A percentile compares a stretch with the other conserved stretches of the same genome.
phyloP scores from a whole-genome alignment of 208 protist species.

The Vickermania spadyakhi region DNA sequence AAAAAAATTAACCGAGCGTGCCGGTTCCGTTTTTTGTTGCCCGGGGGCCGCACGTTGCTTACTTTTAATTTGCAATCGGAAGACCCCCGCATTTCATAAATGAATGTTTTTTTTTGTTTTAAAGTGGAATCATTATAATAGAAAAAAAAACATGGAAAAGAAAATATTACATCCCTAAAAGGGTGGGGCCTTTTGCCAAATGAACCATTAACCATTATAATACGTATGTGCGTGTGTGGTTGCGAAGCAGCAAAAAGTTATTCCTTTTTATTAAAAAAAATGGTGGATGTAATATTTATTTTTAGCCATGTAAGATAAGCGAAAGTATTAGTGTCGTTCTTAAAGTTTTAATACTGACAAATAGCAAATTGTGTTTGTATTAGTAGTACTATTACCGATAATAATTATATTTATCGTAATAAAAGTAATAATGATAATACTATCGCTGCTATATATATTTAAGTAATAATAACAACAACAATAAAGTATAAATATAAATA shows the following conservation, averaged over 20 bases:
- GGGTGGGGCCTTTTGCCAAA: no score
- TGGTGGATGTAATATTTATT: background rate
- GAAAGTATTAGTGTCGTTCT: no score
- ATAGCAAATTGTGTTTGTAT: background rate
- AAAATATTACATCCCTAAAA: no score
- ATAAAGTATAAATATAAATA: background rate
- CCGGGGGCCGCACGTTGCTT: no score
- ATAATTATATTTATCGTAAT: background rate
- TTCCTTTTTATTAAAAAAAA: background rate
- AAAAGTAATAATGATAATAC: background rate
- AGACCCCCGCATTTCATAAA: no score
- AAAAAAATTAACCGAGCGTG: no score
- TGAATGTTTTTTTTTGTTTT: slow-evolving; percentile 1
- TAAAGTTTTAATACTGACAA: background rate
- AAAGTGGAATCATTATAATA: background rate
- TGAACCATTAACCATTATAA: no score
- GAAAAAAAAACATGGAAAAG: background rate
- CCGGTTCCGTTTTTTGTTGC: no score
- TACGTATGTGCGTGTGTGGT: no score
- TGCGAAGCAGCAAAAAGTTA: background rate
- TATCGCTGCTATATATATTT: background rate
- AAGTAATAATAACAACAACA: background rate
- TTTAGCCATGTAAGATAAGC: background rate
- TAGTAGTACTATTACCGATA: background rate
- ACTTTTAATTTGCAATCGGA: no score